Evolutionary conservation across 2,329 filamentous ascomycete genomes (phyloP).

Genomic region (Coniochaeta prunicola): DNA sequence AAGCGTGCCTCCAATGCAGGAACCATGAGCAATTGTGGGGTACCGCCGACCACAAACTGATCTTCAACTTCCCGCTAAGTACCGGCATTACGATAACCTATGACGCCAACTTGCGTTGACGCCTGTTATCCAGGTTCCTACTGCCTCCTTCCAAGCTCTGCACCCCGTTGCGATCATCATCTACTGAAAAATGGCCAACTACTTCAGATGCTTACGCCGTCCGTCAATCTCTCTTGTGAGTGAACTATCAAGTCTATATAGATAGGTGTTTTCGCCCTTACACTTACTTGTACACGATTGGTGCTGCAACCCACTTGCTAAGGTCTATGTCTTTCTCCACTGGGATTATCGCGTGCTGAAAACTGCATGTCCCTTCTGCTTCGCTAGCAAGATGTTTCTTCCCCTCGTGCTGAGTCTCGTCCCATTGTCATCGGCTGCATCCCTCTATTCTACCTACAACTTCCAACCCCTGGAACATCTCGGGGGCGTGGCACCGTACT

Average conservation of each 20-base stretch:
- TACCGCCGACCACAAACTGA: too few species aligned
- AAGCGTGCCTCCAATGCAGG: neutral
- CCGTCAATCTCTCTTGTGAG: too few species aligned
- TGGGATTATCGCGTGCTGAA: too few species aligned
- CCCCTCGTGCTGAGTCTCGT: neutral
- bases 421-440: neutral
- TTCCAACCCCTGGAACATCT: conserved; percentile 49
- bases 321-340: too few species aligned
- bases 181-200: neutral
- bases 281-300: too few species aligned
- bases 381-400: neutral
- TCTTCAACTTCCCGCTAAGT: neutral
- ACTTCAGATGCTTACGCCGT: neutral
- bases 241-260: too few species aligned
- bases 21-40: neutral
- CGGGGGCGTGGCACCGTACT: conserved; percentile 50
- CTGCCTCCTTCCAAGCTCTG: neutral
- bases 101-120: neutral
- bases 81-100: neutral
- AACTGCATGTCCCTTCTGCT: too few species aligned
- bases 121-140: neutral
- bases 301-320: too few species aligned
- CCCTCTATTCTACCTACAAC: conserved; percentile 36
- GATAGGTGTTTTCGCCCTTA: too few species aligned
- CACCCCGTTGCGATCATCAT: neutral